Evolutionary conservation across 371 early-diverging fungal species (phyloP).

Genomic region (Apophysomyces trapeziformis): DNA sequence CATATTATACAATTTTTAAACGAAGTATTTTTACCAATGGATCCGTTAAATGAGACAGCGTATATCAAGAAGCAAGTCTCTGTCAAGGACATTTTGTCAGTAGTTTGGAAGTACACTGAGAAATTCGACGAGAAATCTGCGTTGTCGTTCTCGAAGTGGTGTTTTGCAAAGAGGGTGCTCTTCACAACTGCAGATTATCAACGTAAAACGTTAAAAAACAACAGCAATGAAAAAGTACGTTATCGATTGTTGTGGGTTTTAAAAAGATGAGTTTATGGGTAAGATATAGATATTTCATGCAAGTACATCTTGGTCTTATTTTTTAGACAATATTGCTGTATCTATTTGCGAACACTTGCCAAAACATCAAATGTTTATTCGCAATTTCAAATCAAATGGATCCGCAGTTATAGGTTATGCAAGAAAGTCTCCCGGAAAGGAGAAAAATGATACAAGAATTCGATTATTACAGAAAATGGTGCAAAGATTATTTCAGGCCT

Average conservation of each 20-base stretch:
- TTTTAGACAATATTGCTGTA: conserved; percentile 2
- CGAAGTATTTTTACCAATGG: too few relatives aligned
- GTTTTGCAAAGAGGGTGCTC: too few relatives aligned
- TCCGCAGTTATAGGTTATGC: conserved; percentile 11
- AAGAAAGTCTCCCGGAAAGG: conserved; percentile 12
- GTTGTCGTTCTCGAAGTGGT: too few relatives aligned
- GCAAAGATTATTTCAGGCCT: conserved; percentile 11
- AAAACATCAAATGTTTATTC: background rate
- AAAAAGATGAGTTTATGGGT: conserved; percentile 2
- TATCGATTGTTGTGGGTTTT: background rate
- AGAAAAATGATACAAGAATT: conserved; percentile 12
- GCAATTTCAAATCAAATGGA: background rate
- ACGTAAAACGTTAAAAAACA: too few relatives aligned
- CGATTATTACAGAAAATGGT: conserved; percentile 11
- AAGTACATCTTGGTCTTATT: background rate
- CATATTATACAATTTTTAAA: too few relatives aligned
- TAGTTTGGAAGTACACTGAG: too few relatives aligned
- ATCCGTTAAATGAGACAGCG: too few relatives aligned
- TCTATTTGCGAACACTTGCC: conserved; percentile 10
- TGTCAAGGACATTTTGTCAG: too few relatives aligned
- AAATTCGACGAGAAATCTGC: too few relatives aligned
- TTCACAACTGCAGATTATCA: too few relatives aligned
- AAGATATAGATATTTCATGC: background rate
- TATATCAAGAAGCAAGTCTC: too few relatives aligned
- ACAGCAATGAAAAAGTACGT: too few relatives aligned